phyloP scores from a whole-genome alignment of 2,329 filamentous ascomycete species.

The Ophiostoma fasciatum region DNA sequence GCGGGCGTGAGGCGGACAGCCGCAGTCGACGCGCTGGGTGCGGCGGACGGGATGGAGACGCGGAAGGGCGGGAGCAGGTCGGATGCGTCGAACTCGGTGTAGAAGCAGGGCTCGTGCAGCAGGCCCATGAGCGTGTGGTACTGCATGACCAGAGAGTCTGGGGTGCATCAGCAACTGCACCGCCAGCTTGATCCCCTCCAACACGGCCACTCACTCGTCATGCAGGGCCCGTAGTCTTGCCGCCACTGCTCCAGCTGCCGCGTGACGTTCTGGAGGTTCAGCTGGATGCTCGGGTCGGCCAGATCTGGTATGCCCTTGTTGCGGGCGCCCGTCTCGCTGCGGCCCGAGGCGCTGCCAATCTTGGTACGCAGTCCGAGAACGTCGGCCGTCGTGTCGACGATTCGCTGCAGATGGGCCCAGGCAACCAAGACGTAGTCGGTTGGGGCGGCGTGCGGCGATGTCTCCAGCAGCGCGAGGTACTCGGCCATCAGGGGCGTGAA shows the following conservation, averaged over 20 bases:
- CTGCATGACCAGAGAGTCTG: conserved; percentile 9
- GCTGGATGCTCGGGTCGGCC: conserved; percentile 2
- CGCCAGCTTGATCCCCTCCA: no score
- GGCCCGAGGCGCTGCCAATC: not conserved
- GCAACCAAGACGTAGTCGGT: conserved; percentile 4
- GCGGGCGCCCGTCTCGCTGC: not conserved
- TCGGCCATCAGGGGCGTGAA: conserved; percentile 6
- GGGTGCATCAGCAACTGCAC: no score
- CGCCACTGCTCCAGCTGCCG: conserved; percentile 7
- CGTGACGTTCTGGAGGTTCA: conserved; percentile 2
- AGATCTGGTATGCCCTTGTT: not conserved
- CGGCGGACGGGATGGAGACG: conserved; percentile 5
- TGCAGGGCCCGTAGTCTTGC: not conserved
- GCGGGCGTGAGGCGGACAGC: not conserved
- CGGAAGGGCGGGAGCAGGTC: conserved; percentile 9
- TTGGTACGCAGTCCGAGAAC: conserved; percentile 1
- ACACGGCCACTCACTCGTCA: conserved; percentile 8
- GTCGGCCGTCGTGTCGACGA: conserved; percentile 1
- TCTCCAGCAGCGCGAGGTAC: conserved; percentile 5
- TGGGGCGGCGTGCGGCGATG: not conserved
- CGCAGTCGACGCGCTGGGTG: not conserved
- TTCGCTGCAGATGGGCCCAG: conserved; percentile 7
- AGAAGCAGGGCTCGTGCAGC: conserved; percentile 8
- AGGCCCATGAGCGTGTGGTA: conserved; percentile 7
- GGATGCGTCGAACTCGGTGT: conserved; percentile 7